Conservation (phyloP, 441 rosid species). For the Isatis lusitanica region DNA sequence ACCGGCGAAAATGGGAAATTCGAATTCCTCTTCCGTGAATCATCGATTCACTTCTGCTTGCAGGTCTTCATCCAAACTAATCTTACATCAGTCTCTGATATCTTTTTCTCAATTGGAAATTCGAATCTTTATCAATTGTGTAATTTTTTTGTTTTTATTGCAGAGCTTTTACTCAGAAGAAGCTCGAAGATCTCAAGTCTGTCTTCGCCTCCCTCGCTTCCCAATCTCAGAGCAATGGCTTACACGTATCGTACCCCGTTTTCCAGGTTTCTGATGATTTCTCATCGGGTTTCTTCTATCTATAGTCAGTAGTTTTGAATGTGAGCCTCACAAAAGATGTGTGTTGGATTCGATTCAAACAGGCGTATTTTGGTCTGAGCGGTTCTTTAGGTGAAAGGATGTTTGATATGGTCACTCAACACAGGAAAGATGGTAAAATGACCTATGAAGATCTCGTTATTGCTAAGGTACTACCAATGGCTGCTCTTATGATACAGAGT, state of each 20-base stretch:
- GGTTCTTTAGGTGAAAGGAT: slow-evolving; percentile 64
- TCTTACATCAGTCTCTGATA: neutral
- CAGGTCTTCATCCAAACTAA: slow-evolving; percentile 44
- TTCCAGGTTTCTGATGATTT: slow-evolving; percentile 57
- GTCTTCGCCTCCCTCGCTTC: slow-evolving; percentile 63
- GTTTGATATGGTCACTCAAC: slow-evolving; percentile 65
- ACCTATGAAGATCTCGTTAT: slow-evolving; percentile 44
- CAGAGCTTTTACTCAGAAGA: slow-evolving; percentile 73
- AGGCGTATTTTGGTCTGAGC: slow-evolving; percentile 64
- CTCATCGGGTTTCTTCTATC: neutral
- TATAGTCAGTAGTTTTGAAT: neutral
- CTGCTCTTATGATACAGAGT: no score
- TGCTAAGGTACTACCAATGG: slow-evolving; percentile 50
- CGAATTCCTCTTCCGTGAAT: slow-evolving; percentile 62
- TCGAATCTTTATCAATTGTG: neutral
- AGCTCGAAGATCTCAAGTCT: slow-evolving; percentile 64
- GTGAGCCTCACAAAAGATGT: neutral
- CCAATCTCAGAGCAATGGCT: slow-evolving; percentile 54
- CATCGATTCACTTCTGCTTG: slow-evolving; percentile 70
- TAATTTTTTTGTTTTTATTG: neutral
- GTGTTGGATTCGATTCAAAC: neutral
- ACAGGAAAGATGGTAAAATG: slow-evolving; percentile 60
- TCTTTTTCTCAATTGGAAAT: neutral
- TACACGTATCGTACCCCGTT: slow-evolving; percentile 47
- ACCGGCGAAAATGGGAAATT: slow-evolving; percentile 62